Percentiles rank a stretch among this genome's conserved stretches.
These are phyloP conservation scores for Meyerozyma smithsonii DNA, from an alignment of 1,139 yeast genomes.

Conservation along the genomic window DNA sequence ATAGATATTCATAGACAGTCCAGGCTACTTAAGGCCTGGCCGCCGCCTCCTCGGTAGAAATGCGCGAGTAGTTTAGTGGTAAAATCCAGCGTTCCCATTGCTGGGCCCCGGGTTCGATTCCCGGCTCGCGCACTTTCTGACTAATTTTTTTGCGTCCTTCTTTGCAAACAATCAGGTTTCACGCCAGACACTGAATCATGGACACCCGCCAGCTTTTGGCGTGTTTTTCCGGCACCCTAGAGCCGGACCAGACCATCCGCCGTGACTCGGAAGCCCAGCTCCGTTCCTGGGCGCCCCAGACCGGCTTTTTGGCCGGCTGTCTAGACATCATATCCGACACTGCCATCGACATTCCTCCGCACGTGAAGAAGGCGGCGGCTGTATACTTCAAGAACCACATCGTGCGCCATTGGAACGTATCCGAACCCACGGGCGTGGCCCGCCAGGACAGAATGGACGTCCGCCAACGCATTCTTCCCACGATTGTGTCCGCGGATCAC, in stretches of 20 bases:
- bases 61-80: conserved; percentile 19
- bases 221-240: conserved; percentile 80
- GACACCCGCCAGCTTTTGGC: conserved; percentile 63
- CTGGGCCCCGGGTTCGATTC: conserved; percentile 20
- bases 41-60: not conserved
- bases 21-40: not conserved
- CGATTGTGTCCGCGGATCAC: conserved; percentile 39
- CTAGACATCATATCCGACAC: conserved; percentile 55
- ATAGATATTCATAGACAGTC: no score
- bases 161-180: not conserved
- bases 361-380: conserved; percentile 74
- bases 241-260: conserved; percentile 60
- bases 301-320: conserved; percentile 83
- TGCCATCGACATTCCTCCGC: conserved; percentile 44
- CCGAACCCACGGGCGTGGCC: conserved; percentile 35
- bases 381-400: conserved; percentile 81
- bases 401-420: conserved; percentile 55
- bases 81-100: conserved; percentile 19
- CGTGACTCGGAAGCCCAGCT: conserved; percentile 67
- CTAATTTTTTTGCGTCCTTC: conserved; percentile 1
- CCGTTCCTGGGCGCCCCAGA: conserved; percentile 46
- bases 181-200: conserved; percentile 39
- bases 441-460: conserved; percentile 70
- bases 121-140: conserved; percentile 15
- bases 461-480: conserved; percentile 52